A percentile compares a stretch with the other conserved stretches of the same genome.
These are phyloP conservation scores for Gentiana straminea DNA, from an alignment of 257 asterid species.

Conservation along the genomic window DNA sequence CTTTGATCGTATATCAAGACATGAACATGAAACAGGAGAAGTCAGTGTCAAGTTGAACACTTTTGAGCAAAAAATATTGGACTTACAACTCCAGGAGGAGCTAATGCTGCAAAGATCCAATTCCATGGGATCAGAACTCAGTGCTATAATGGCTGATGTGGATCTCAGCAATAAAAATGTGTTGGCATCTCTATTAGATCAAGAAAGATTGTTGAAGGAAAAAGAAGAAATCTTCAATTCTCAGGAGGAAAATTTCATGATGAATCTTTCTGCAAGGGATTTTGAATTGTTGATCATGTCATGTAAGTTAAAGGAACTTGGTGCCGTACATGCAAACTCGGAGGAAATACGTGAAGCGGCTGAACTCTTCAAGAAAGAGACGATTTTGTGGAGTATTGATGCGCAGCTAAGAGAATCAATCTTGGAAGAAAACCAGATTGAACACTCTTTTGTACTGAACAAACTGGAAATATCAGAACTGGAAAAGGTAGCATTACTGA, in stretches of 20 bases:
- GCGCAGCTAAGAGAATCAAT: slow-evolving; percentile 38
- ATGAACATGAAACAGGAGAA: slow-evolving; percentile 66
- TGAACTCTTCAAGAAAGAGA: slow-evolving; percentile 43
- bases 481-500: slow-evolving; percentile 19
- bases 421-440: slow-evolving; percentile 45
- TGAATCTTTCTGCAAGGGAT: slow-evolving; percentile 47
- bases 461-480: slow-evolving; percentile 20
- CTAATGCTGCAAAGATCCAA: slow-evolving; percentile 69
- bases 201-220: slow-evolving; percentile 49
- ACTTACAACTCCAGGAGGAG: slow-evolving; percentile 71
- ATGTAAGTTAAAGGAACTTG: slow-evolving; percentile 43
- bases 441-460: slow-evolving; percentile 10
- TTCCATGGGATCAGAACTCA: slow-evolving; percentile 68
- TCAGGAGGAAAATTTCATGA: slow-evolving; percentile 46
- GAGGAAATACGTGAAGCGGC: slow-evolving; percentile 35
- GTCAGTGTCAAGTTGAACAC: slow-evolving; percentile 46
- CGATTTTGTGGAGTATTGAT: slow-evolving; percentile 43
- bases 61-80: slow-evolving; percentile 62
- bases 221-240: slow-evolving; percentile 36
- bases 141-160: slow-evolving; percentile 55
- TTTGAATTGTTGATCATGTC: slow-evolving; percentile 46
- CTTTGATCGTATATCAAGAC: slow-evolving; percentile 56
- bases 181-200: slow-evolving; percentile 44
- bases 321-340: slow-evolving; percentile 25
- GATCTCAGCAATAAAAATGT: slow-evolving; percentile 48